These are phyloP conservation scores for Diplotaxis tenuifolia DNA, from an alignment of 345 rosid species.

Conservation along the genomic window DNA sequence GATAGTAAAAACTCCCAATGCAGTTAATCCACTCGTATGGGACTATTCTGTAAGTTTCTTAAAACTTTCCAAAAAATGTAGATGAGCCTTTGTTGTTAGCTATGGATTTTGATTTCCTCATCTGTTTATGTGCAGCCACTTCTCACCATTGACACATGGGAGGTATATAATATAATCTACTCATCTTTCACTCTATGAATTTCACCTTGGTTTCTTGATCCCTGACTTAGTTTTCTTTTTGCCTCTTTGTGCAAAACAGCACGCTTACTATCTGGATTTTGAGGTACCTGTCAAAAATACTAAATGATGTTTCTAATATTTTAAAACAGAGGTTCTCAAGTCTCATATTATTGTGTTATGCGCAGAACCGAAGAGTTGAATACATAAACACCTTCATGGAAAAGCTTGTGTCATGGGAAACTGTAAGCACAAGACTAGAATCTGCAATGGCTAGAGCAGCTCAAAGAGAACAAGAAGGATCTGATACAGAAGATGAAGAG, in stretches of 20 bases:
- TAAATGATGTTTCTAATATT: neutral
- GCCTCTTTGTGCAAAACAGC: conserved; percentile 46
- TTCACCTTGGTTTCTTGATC: neutral
- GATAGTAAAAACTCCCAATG: conserved; percentile 82
- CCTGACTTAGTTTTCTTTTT: conserved; percentile 7
- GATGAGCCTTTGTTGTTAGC: neutral
- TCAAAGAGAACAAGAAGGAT: conserved; percentile 63
- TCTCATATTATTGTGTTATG: conserved; percentile 1
- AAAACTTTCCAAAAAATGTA: neutral
- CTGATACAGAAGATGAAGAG: conserved; percentile 40
- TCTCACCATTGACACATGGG: conserved; percentile 93
- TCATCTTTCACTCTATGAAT: neutral
- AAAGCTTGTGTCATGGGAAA: conserved; percentile 91
- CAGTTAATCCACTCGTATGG: conserved; percentile 95
- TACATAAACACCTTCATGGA: conserved; percentile 67
- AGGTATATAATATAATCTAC: conserved; percentile 55
- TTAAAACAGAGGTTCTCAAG: neutral
- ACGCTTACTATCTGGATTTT: conserved; percentile 89
- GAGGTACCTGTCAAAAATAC: conserved; percentile 50
- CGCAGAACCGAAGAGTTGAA: conserved; percentile 66
- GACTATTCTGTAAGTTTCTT: conserved; percentile 67
- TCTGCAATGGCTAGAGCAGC: conserved; percentile 57
- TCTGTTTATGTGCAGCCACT: conserved; percentile 69
- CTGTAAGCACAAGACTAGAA: conserved; percentile 66
- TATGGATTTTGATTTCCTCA: conserved; percentile 4